These are phyloP conservation scores for Endotrypanum monterogeii DNA, from an alignment of 208 protist species.

Conservation along the genomic window DNA sequence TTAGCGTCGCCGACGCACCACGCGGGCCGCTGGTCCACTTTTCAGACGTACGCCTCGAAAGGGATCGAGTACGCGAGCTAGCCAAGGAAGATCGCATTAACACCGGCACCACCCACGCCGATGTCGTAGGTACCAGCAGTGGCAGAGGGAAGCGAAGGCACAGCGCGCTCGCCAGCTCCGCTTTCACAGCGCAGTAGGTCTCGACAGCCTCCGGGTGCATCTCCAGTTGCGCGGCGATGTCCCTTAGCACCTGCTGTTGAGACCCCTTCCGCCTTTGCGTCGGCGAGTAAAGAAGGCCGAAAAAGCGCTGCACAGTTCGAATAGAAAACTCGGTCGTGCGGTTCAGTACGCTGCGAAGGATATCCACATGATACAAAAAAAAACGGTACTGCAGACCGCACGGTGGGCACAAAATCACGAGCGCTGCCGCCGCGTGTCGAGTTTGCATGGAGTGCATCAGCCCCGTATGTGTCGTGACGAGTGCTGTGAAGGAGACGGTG, in stretches of 20 bases:
- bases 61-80: neutral
- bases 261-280: conserved; percentile 20
- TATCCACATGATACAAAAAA: conserved; percentile 60
- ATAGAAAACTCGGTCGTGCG: conserved; percentile 68
- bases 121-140: conserved; percentile 21
- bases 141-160: conserved; percentile 39
- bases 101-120: conserved; percentile 25
- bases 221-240: conserved; percentile 40
- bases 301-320: conserved; percentile 65
- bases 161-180: conserved; percentile 51
- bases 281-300: conserved; percentile 37
- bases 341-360: conserved; percentile 63
- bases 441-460: conserved; percentile 58
- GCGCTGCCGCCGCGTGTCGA: conserved; percentile 50
- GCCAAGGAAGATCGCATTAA: conserved; percentile 15
- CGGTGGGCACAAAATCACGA: conserved; percentile 69
- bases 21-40: neutral
- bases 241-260: conserved; percentile 25
- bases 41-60: neutral
- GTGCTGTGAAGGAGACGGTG: conserved; percentile 52
- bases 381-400: conserved; percentile 51
- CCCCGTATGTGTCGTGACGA: conserved; percentile 51
- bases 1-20: neutral
- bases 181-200: conserved; percentile 50
- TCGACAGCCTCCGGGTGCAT: conserved; percentile 37